Evolutionary conservation across 345 rosid species (phyloP), one percentile per base, ranked within the genome.

Genomic region (Syzygium aqueum): DNA sequence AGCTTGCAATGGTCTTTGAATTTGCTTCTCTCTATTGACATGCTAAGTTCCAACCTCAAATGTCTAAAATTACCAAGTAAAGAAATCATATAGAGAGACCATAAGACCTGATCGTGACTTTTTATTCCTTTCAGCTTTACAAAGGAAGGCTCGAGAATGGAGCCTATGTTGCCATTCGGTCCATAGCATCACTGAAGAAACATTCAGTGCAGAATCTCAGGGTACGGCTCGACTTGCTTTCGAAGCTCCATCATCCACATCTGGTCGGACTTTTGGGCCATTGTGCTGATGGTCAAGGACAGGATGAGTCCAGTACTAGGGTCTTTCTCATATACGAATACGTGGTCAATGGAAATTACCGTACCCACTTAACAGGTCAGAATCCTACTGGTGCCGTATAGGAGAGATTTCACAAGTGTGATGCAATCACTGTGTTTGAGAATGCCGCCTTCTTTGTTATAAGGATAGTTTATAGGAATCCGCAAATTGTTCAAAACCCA

Each of bases 221-320:
- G 90, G 90, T 89, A 86, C 95, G 94, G 88, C 86, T 97, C 53
- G 99, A 97, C 87, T 92, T 94, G 89, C 91, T 97, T 77, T 92
- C 97, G 54, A 96, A 96, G 93, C 96, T 97, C 88, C 96, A 95
- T 59, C 99, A 97, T 92, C 98, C 98, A 87, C 95, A 97, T 91
- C 92, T 97, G 89, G 98, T 97, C 84, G 89, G 91, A 91, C 90
- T 96, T 86, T 88, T 96, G 94, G 99, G 99, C 84, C 95, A 97
- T 89, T 97, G 99, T 90, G 91, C 92, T 84, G 93, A 93, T 84
- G 87, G 87, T 86, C 80, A 9, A 27, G 90, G 89, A 85, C 93
- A 90, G 67, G 93, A 94, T 85, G 95, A 94, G 87, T 89, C 89
- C 88, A 85, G 67, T 87, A 89, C 90, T 59, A 91, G 90, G 88